Evolutionary conservation across 768 basidiomycete species (phyloP), one percentile per base, ranked within the genome.

Genomic region (Dentipellis fragilis): DNA sequence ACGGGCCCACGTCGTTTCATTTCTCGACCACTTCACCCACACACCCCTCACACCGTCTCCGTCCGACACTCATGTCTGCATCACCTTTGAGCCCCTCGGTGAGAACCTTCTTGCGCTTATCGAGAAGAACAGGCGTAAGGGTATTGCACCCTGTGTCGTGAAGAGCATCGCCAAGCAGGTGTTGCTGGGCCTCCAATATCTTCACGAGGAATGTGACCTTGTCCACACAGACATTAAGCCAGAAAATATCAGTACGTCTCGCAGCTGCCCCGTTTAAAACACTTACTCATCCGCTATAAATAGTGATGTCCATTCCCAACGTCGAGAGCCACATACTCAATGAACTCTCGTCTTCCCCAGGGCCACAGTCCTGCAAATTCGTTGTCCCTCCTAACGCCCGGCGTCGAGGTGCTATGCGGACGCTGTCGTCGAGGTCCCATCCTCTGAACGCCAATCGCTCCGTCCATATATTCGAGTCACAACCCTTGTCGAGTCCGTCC

Each of bases 151-250:
- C 29, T 75, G 83, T 40, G 77, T 94, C 51, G 91, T 95, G 61
- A 93, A 89, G 70, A 73, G 86, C 55, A 90, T 96, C 60, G 79
- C 88, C 14, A 89, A 79, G 69, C 93, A 96, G 68, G 75, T 95
- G 49, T 76, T 96, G 47, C 81, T 93, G 16, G 93, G 92, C 23
- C 75, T 95, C 56, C 84, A 93, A 67, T 96, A 93, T 68, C 80
- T 96, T 11, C 93, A 96, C 63, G 87, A 92, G 22, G 90, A 92
- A 69, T 94, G 92, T 69, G 83, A 89, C 65, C 79, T 95, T 40
- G 90, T 94, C 23, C 93, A 96, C 66, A 96, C 93, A 19, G 88
- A 90, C 62, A 86, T 94, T 57, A 94, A 96, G 70, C 93, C 93
- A 54, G 93, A 96, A 76, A 96, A 96, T 66, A 92, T 96, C 57